Base-by-base conservation (phyloP, 805 yeast species). In the Hyphopichia homilentoma region DNA sequence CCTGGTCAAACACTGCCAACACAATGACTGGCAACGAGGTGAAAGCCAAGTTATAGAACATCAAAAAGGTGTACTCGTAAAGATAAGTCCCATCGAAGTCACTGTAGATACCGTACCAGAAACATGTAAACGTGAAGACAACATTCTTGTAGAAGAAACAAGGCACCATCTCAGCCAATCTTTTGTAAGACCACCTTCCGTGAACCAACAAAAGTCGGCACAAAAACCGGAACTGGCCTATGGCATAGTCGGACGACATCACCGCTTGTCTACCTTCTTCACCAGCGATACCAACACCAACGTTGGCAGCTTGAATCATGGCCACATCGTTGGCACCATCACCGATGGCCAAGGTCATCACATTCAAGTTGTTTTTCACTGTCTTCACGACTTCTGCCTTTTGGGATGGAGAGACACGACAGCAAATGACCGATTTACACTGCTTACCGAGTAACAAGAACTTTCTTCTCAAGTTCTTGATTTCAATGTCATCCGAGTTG, bases 281-380 rank as follows among this genome's bases (percentile, higher is more conserved):
- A 43, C 94, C 94, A 5, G 88, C 90, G 48, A 84, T 83, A 42
- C 94, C 94, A 23, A 84, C 81, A 36, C 94, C 94, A 21, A 84
- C 78, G 52, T 84, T 81, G 4, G 94, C 90, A 21, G 85, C 83
- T 49, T 83, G 90, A 41, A 84, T 84, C 94, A 84, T 84, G 6
- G 93, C 84, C 30, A 84, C 93, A 54, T 84, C 94, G 50, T 84
- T 84, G 16, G 93, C 85, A 41, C 94, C 94, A 52, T 84, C 94
- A 20, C 94, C 94, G 52, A 84, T 77, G 0, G 90, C 86, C 36
- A 84, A 65, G 0, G 93, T 82, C 78, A 82, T 81, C 21, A 84
- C 93, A 30, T 72, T 70, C 44, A 84, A 68, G 6, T 70, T 69
- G 19, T 68, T 62, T 50, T 81, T 81, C 17, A 84, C 88, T 62